Percentiles rank a stretch among this genome's conserved stretches.
phyloP scores from a whole-genome alignment of 2,329 filamentous ascomycete genomes.

The Myriosclerotinia curreyana region DNA sequence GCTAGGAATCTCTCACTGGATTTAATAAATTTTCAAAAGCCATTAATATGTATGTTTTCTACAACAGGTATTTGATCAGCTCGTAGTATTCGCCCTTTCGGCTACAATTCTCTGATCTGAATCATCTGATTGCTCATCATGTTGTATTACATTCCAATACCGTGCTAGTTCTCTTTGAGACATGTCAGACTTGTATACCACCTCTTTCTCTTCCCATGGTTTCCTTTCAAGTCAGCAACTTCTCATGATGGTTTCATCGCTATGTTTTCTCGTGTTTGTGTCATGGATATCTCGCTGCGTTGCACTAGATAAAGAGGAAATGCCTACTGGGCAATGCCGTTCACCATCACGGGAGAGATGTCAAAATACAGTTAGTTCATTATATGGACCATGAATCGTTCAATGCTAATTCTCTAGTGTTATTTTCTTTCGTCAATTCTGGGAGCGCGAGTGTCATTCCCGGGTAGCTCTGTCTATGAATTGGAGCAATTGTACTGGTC shows the following conservation, averaged over 20 bases:
- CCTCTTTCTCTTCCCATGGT: not conserved
- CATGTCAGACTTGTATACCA: not conserved
- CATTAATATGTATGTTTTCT: not conserved
- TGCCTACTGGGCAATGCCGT: not conserved
- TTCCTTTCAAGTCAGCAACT: not conserved
- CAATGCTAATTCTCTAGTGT: not conserved
- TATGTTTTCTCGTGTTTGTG: not conserved
- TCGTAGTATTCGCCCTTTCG: not conserved
- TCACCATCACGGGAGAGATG: not conserved
- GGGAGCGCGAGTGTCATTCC: conserved; percentile 27
- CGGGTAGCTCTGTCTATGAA: conserved; percentile 24
- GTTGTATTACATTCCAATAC: not conserved
- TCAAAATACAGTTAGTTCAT: not conserved
- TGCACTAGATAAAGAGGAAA: not conserved
- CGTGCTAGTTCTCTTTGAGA: not conserved
- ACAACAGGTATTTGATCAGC: not conserved
- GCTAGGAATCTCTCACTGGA: not conserved
- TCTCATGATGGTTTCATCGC: not conserved
- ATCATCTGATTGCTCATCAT: not conserved
- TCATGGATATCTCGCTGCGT: not conserved
- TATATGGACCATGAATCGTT: not conserved
- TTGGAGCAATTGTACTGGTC: conserved; percentile 39
- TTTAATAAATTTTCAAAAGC: not conserved
- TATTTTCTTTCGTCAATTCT: conserved; percentile 7
- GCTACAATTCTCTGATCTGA: not conserved